Percentiles rank a stretch among this genome's conserved stretches.
These are phyloP conservation scores for Synchytrium microbalum DNA, from an alignment of 371 early-diverging fungal genomes.

Conservation along the genomic window DNA sequence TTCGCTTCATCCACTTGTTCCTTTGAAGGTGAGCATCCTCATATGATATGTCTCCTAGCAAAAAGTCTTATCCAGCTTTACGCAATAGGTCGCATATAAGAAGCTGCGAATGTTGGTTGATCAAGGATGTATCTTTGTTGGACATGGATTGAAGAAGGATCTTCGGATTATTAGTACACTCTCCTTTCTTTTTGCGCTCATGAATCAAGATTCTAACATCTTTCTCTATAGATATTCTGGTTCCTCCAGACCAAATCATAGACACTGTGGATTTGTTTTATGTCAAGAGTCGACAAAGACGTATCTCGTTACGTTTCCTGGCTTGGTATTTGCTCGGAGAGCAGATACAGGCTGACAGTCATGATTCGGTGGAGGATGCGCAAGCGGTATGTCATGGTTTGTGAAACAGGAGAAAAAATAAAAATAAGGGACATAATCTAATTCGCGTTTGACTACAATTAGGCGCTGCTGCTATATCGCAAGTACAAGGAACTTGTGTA, in stretches of 20 bases:
- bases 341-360: constrained; percentile 78
- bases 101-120: constrained; percentile 82
- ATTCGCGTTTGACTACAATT: neutral
- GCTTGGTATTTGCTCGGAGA: constrained; percentile 82
- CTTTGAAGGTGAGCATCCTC: constrained; percentile 53
- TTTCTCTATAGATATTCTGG: constrained; percentile 51
- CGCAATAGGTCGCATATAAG: constrained; percentile 58
- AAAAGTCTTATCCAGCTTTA: constrained; percentile 14
- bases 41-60: neutral
- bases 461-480: constrained; percentile 75
- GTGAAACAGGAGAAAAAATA: no score
- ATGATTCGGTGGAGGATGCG: constrained; percentile 92
- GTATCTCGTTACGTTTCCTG: constrained; percentile 81
- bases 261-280: constrained; percentile 89
- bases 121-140: constrained; percentile 82
- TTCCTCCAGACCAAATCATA: constrained; percentile 77
- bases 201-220: neutral
- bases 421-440: neutral
- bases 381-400: constrained; percentile 48
- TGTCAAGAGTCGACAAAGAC: constrained; percentile 64
- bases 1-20: constrained; percentile 71
- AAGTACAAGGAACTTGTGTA: constrained; percentile 59
- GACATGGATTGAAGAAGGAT: constrained; percentile 89
- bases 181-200: neutral
- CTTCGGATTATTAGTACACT: constrained; percentile 71